These are phyloP conservation scores for Beauveria pseudobassiana DNA, from an alignment of 2,329 filamentous ascomycete genomes.

Conservation along the genomic window DNA sequence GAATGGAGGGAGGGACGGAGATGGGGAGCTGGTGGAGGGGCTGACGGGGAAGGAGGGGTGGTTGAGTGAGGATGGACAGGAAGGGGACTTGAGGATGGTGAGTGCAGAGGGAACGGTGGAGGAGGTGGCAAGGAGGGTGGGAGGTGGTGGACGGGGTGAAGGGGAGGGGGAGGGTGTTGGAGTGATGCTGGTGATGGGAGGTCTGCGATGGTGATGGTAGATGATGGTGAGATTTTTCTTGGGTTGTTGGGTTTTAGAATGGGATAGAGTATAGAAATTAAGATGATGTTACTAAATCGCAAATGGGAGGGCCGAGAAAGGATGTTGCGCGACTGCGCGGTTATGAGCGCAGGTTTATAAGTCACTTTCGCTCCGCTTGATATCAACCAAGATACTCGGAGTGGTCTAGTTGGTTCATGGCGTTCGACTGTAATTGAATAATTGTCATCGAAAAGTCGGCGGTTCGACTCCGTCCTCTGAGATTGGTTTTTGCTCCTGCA, in stretches of 20 bases:
- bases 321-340: neutral
- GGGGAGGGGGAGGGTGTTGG: conserved; percentile 35
- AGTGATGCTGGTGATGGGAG: conserved; percentile 10
- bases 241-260: neutral
- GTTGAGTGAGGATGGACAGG: conserved; percentile 36
- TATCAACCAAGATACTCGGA: conserved; percentile 14
- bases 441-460: conserved; percentile 21
- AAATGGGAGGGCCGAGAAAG: neutral
- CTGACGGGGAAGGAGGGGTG: conserved; percentile 16
- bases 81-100: conserved; percentile 46
- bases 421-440: conserved; percentile 19
- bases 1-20: conserved; percentile 35
- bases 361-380: neutral
- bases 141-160: conserved; percentile 42
- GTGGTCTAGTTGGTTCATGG: conserved; percentile 23
- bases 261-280: neutral
- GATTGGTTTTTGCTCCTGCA: conserved; percentile 7
- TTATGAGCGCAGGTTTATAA: neutral
- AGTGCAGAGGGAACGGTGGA: conserved; percentile 48
- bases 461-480: conserved; percentile 22
- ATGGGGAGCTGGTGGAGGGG: conserved; percentile 18
- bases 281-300: neutral
- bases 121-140: conserved; percentile 50
- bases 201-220: neutral
- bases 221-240: neutral